Percentiles rank a stretch among this genome's conserved stretches.
Conservation (phyloP, 805 yeast species). For the Candida sithepensis region DNA sequence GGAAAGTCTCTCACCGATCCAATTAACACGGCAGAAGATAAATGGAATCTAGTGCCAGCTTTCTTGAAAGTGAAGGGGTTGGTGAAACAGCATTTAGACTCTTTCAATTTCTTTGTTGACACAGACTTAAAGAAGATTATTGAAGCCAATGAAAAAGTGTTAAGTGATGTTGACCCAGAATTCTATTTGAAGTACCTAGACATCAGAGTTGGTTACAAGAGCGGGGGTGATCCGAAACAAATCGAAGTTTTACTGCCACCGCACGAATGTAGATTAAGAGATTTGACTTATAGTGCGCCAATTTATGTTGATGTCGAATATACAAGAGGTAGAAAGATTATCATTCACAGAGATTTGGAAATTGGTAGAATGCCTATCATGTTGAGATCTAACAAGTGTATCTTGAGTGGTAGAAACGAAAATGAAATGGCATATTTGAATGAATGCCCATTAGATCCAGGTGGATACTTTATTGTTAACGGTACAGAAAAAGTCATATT, state of each 20-base stretch:
- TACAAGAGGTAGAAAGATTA: conserved; percentile 90
- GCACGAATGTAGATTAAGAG: conserved; percentile 93
- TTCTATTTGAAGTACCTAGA: conserved; percentile 91
- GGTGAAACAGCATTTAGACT: conserved; percentile 95
- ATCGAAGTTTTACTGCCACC: conserved; percentile 75
- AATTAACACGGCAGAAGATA: conserved; percentile 87
- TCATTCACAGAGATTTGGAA: conserved; percentile 84
- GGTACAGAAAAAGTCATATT: conserved; percentile 97
- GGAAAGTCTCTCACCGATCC: conserved; percentile 88
- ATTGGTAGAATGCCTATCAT: conserved; percentile 99
- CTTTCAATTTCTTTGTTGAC: conserved; percentile 96
- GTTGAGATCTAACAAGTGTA: conserved; percentile 91
- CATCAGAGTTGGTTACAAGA: conserved; percentile 82
- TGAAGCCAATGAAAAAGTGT: conserved; percentile 80
- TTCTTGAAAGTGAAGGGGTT: conserved; percentile 92
- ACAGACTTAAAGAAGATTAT: conserved; percentile 90
- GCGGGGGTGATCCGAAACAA: conserved; percentile 41
- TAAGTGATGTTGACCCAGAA: conserved; percentile 96
- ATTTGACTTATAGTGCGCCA: conserved; percentile 92
- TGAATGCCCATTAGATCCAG: conserved; percentile 98
- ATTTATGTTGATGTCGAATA: conserved; percentile 96
- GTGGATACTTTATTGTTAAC: conserved; percentile 96
- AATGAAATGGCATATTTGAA: conserved; percentile 79
- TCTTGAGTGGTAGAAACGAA: conserved; percentile 74
- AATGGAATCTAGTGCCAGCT: conserved; percentile 96